Evolutionary conservation across 176 grass and related monocot genomes (phyloP).

Genomic region (Stipa capillata): DNA sequence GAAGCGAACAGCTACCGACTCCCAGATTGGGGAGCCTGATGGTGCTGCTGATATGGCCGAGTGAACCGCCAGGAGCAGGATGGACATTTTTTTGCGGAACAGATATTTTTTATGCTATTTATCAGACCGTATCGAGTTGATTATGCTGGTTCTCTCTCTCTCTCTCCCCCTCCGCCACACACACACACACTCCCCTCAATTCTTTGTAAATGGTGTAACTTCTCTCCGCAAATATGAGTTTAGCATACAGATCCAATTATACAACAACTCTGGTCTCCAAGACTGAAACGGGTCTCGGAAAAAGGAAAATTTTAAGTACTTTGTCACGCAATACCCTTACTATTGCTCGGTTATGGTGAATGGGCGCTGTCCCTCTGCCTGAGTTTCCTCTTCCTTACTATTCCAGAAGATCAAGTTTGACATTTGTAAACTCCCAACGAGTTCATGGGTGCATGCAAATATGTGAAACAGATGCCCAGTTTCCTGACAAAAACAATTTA

Average conservation of each 20-base stretch:
- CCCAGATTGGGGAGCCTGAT: conserved; percentile 18
- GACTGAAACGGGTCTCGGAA: too few species aligned
- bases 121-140: background rate
- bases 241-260: background rate
- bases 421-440: too few species aligned
- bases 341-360: background rate
- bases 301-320: too few species aligned
- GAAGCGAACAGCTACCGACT: conserved; percentile 17
- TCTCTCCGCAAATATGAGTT: background rate
- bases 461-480: too few species aligned
- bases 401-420: too few species aligned
- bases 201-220: conserved; percentile 40
- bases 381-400: too few species aligned
- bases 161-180: too few species aligned
- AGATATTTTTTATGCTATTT: background rate
- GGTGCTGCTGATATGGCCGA: conserved; percentile 35
- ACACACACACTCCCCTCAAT: background rate
- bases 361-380: too few species aligned
- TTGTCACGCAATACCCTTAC: background rate
- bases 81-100: background rate
- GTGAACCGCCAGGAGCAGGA: conserved; percentile 17
- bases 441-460: too few species aligned
- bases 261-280: too few species aligned
- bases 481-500: too few species aligned
- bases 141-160: too few species aligned